A percentile compares a stretch with the other conserved stretches of the same genome.
Conservation (phyloP, 2,329 filamentous ascomycete genomes). For the Thielaviopsis ethacetica region DNA sequence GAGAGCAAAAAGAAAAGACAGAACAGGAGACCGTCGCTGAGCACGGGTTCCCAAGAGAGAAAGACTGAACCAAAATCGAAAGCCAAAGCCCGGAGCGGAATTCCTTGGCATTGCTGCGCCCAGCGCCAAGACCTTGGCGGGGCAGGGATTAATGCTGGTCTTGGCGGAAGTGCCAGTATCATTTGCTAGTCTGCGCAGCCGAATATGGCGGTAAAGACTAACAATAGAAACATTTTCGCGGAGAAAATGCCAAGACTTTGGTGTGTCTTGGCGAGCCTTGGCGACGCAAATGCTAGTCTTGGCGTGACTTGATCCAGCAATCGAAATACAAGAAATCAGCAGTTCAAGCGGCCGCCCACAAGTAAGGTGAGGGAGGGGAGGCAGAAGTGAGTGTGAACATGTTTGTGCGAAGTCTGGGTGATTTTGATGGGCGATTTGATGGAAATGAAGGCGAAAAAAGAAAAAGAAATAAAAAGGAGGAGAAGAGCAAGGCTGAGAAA, state of each 20-base stretch:
- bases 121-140: slow-evolving; percentile 12
- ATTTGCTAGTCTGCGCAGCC: not conserved
- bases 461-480: not conserved
- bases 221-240: not conserved
- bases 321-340: not conserved
- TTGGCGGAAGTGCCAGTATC: not conserved
- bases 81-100: slow-evolving; percentile 11
- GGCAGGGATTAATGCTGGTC: slow-evolving; percentile 4
- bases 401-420: not conserved
- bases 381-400: not conserved
- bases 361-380: not conserved
- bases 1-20: not conserved
- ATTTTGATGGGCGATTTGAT: not conserved
- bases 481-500: too few species aligned
- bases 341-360: not conserved
- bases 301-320: slow-evolving; percentile 7
- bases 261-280: slow-evolving; percentile 6
- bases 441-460: not conserved
- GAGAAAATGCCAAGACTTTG: slow-evolving; percentile 9
- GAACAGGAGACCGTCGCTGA: not conserved
- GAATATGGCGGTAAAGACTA: not conserved
- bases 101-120: slow-evolving; percentile 12
- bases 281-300: slow-evolving; percentile 7
- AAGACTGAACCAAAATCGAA: not conserved
- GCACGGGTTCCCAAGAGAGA: not conserved